Percentiles rank a stretch among this genome's conserved stretches.
Conservation (phyloP, 2,329 filamentous ascomycete species). For the Trichoderma breve region DNA sequence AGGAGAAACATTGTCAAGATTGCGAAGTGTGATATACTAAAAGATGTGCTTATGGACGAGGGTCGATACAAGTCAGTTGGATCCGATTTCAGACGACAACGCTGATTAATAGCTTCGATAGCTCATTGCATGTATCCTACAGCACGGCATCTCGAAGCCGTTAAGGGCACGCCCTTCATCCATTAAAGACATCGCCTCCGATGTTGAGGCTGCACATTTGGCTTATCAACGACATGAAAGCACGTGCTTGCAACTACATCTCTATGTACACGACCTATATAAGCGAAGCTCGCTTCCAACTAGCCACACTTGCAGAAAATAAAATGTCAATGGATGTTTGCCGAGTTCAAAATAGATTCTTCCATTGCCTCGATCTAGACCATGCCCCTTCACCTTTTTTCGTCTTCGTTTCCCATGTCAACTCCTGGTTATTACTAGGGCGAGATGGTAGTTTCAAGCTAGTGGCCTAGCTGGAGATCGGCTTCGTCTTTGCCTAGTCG, state of each 20-base stretch:
- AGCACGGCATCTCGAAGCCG: too few species aligned
- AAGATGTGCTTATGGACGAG: too few species aligned
- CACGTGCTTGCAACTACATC: not conserved
- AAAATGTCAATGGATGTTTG: not conserved
- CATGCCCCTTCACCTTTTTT: not conserved
- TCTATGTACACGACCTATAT: too few species aligned
- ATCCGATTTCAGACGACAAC: too few species aligned
- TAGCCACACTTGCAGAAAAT: not conserved
- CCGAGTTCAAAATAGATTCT: not conserved
- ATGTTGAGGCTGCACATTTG: not conserved
- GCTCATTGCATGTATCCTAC: too few species aligned
- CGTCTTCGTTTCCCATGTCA: not conserved
- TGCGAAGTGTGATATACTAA: too few species aligned
- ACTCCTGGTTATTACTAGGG: not conserved
- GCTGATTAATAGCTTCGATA: too few species aligned
- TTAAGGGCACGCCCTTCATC: too few species aligned
- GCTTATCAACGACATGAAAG: not conserved
- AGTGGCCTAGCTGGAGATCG: constrained; percentile 35
- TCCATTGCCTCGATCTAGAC: not conserved
- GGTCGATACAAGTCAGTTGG: too few species aligned
- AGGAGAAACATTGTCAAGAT: too few species aligned
- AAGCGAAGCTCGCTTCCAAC: not conserved
- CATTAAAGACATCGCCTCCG: too few species aligned
- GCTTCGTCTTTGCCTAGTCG: constrained; percentile 74
- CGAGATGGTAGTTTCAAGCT: not conserved